These are phyloP conservation scores for Aphanomyces invadans DNA, from an alignment of 352 stramenopile genomes.

Conservation along the genomic window DNA sequence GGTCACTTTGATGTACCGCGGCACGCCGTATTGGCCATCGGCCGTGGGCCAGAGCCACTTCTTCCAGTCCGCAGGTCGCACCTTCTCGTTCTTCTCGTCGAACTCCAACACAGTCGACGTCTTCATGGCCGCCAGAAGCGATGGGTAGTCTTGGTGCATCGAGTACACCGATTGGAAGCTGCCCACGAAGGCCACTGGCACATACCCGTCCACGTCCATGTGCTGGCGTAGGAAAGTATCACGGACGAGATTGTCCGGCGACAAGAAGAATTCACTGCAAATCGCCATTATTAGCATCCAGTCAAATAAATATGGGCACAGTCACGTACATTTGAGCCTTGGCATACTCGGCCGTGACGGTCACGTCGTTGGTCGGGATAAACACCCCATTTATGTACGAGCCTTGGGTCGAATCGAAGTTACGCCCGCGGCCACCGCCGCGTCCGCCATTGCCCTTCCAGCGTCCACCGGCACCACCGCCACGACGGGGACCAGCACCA, in stretches of 20 bases:
- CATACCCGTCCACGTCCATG: constrained; percentile 84
- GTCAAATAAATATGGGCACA: not conserved
- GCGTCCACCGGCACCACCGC: constrained; percentile 18
- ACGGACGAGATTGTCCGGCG: constrained; percentile 70
- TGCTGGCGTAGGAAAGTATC: constrained; percentile 80
- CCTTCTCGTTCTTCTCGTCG: constrained; percentile 86
- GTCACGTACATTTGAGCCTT: constrained; percentile 74
- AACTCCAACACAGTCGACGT: constrained; percentile 59
- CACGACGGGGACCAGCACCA: constrained; percentile 22
- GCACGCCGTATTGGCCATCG: constrained; percentile 78
- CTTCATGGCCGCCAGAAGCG: constrained; percentile 67
- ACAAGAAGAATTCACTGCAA: constrained; percentile 81
- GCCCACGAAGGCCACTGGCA: constrained; percentile 82
- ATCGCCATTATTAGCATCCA: constrained; percentile 18
- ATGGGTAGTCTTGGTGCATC: constrained; percentile 77
- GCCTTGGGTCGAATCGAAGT: constrained; percentile 30
- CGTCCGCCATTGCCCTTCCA: constrained; percentile 25
- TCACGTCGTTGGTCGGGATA: constrained; percentile 57
- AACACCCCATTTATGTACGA: constrained; percentile 73
- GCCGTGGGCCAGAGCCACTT: constrained; percentile 86
- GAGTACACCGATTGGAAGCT: constrained; percentile 85
- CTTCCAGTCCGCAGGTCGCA: constrained; percentile 77
- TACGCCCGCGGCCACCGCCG: constrained; percentile 32
- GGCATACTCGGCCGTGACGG: constrained; percentile 69
- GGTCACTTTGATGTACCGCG: constrained; percentile 77